phyloP scores from a whole-genome alignment of 1,284 basidiomycete species.

The Sanghuangporus sanghuang region DNA sequence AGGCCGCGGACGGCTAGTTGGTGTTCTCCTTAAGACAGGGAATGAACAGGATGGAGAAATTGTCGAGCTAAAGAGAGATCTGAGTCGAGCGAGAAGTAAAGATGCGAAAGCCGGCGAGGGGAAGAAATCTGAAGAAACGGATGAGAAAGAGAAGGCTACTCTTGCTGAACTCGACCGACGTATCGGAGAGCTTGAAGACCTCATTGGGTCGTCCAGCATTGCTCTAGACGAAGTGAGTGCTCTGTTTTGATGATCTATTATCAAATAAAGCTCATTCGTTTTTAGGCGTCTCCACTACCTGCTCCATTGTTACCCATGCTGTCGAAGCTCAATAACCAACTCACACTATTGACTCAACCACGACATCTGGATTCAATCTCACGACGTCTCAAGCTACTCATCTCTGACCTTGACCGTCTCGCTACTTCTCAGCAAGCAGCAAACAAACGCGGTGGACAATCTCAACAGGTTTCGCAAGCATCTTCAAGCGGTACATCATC shows the following conservation, averaged over 20 bases:
- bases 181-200: slow-evolving; percentile 72
- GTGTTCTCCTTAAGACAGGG: slow-evolving; percentile 40
- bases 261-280: slow-evolving; percentile 1
- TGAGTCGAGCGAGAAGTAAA: slow-evolving; percentile 18
- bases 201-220: slow-evolving; percentile 70
- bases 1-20: slow-evolving; percentile 61
- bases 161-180: slow-evolving; percentile 75
- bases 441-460: slow-evolving; percentile 28
- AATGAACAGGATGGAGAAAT: slow-evolving; percentile 2
- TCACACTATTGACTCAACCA: slow-evolving; percentile 89
- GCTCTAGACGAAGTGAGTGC: slow-evolving; percentile 65
- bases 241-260: slow-evolving; percentile 7
- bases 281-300: slow-evolving; percentile 60
- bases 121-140: slow-evolving; percentile 21
- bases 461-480: slow-evolving; percentile 30
- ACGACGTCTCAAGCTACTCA: slow-evolving; percentile 85
- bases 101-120: slow-evolving; percentile 21
- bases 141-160: slow-evolving; percentile 27
- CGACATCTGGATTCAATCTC: slow-evolving; percentile 97
- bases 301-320: slow-evolving; percentile 81
- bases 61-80: slow-evolving; percentile 21
- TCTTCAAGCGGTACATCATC: slow-evolving; percentile 29
- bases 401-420: slow-evolving; percentile 88
- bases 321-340: slow-evolving; percentile 77
- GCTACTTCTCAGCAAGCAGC: slow-evolving; percentile 31